phyloP scores from a whole-genome alignment of 331 rosid genomes.

The Malus hybrid region DNA sequence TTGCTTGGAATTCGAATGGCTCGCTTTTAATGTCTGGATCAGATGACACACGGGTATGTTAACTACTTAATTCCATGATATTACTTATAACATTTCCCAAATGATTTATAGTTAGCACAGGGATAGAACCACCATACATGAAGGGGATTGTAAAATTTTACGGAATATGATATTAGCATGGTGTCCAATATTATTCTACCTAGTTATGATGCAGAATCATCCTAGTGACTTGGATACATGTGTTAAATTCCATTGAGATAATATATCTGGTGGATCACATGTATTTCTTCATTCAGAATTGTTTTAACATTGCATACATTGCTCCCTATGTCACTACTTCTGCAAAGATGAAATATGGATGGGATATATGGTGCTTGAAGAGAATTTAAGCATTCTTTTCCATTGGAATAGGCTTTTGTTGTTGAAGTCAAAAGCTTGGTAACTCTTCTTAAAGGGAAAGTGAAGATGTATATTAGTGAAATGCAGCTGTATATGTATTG shows the following conservation, averaged over 20 bases:
- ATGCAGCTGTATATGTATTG: background rate
- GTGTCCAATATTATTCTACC: background rate
- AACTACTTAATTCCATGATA: background rate
- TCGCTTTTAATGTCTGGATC: slow-evolving; percentile 92
- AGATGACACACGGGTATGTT: slow-evolving; percentile 77
- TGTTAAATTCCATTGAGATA: background rate
- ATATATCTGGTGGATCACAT: background rate
- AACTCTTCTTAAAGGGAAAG: background rate
- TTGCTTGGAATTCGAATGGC: slow-evolving; percentile 91
- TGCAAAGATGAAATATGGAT: background rate
- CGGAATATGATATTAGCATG: background rate
- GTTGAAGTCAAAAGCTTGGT: background rate
- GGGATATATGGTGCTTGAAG: background rate
- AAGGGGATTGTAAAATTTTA: background rate
- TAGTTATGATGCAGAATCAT: background rate
- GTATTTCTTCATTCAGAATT: background rate
- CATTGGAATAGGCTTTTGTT: background rate
- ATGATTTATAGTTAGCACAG: background rate
- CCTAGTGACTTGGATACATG: background rate
- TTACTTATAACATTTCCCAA: background rate
- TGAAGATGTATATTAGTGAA: background rate
- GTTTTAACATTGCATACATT: background rate
- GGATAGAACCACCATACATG: background rate
- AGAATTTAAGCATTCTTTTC: background rate
- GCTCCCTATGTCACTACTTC: background rate